Conservation (phyloP, 1,139 yeast genomes). For the Spencermartinsiella ligniputridi region DNA sequence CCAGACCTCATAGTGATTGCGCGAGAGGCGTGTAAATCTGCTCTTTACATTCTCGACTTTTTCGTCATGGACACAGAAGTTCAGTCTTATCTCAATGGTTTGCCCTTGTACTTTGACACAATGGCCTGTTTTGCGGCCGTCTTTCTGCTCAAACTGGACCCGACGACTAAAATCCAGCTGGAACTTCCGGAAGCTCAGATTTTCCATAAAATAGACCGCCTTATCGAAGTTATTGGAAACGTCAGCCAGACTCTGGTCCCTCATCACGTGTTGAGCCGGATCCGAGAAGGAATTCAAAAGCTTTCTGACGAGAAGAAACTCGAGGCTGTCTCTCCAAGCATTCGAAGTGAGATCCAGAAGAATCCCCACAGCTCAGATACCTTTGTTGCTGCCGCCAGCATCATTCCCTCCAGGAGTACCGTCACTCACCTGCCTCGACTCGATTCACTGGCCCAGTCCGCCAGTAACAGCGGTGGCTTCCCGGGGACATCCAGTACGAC, state of each 20-base stretch:
- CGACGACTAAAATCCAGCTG: not conserved
- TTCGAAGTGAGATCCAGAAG: not conserved
- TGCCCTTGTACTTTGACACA: constrained; percentile 8
- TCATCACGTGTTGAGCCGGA: constrained; percentile 5
- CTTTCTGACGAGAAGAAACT: constrained; percentile 2
- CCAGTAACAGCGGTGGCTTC: not conserved
- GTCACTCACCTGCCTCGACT: not conserved
- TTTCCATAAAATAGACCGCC: constrained; percentile 1
- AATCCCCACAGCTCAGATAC: not conserved
- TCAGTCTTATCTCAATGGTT: constrained; percentile 5
- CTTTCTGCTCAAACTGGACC: constrained; percentile 5
- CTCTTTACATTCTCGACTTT: constrained; percentile 2
- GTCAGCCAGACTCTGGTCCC: constrained; percentile 1
- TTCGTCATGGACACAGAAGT: constrained; percentile 5
- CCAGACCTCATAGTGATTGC: constrained; percentile 5
- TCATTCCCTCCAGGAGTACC: constrained; percentile 1
- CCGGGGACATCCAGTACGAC: not conserved
- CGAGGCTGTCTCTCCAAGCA: not conserved
- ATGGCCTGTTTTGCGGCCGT: constrained; percentile 8
- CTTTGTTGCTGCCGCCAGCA: constrained; percentile 6
- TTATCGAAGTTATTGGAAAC: not conserved
- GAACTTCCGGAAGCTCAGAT: constrained; percentile 1
- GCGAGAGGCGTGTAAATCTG: constrained; percentile 3
- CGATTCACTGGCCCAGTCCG: not conserved
- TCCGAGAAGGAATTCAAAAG: constrained; percentile 2